These are phyloP conservation scores for Zymoseptoria crescenta DNA, from an alignment of 2,329 filamentous ascomycete genomes.

Conservation along the genomic window DNA sequence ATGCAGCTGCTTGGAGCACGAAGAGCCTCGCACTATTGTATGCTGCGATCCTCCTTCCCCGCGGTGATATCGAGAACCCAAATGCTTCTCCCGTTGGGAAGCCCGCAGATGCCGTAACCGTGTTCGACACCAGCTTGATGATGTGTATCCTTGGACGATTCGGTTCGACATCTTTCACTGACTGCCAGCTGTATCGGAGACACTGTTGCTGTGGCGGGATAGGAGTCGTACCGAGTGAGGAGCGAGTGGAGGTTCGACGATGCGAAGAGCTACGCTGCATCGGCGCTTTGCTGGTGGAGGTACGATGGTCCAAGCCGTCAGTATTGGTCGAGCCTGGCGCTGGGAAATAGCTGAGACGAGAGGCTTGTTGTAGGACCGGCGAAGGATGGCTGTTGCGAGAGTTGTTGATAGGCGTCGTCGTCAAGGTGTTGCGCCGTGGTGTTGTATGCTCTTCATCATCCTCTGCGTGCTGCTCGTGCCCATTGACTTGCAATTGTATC, in stretches of 20 bases:
- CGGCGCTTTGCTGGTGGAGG: slow-evolving; percentile 12
- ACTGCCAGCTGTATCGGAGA: slow-evolving; percentile 33
- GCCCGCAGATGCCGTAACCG: slow-evolving; percentile 65
- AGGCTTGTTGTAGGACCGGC: slow-evolving; percentile 12
- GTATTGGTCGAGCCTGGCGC: slow-evolving; percentile 6
- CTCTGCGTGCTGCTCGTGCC: slow-evolving; percentile 6
- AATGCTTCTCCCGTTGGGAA: slow-evolving; percentile 67
- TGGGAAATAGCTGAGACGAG: slow-evolving; percentile 2
- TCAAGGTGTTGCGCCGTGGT: slow-evolving; percentile 16
- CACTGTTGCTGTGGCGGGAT: slow-evolving; percentile 25
- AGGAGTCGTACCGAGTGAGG: slow-evolving; percentile 19
- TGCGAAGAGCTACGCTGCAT: slow-evolving; percentile 11
- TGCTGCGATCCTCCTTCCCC: slow-evolving; percentile 65
- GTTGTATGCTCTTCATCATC: slow-evolving; percentile 10
- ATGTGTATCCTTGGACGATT: slow-evolving; percentile 38
- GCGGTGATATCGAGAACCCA: slow-evolving; percentile 71
- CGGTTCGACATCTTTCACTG: slow-evolving; percentile 30
- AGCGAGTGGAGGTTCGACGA: slow-evolving; percentile 12
- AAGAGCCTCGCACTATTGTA: slow-evolving; percentile 82
- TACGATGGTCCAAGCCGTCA: slow-evolving; percentile 5
- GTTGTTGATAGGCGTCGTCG: slow-evolving; percentile 16
- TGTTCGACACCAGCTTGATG: slow-evolving; percentile 74
- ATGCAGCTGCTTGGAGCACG: slow-evolving; percentile 59
- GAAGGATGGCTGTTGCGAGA: slow-evolving; percentile 8
- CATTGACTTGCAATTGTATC: neutral